Percentiles rank a stretch among this genome's conserved stretches.
These are phyloP conservation scores for Gossypium gossypioides DNA, from an alignment of 441 rosid species.

Conservation along the genomic window DNA sequence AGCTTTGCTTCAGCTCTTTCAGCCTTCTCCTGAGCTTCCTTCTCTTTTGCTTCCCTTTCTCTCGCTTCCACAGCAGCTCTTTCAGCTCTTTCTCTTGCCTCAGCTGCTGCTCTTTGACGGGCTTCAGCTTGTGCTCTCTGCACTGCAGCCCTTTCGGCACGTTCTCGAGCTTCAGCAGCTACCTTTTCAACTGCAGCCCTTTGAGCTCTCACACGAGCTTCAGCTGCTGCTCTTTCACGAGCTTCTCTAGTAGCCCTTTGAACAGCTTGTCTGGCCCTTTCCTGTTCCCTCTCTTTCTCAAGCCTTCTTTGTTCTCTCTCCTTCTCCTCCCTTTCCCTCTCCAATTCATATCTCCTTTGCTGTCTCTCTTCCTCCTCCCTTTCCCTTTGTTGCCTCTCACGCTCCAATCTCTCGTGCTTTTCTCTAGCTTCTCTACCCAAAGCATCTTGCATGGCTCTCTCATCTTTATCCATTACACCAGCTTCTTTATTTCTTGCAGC, in stretches of 20 bases:
- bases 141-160: slow-evolving; percentile 85
- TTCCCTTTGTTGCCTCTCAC: slow-evolving; percentile 30
- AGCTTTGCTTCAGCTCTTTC: slow-evolving; percentile 41
- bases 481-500: slow-evolving; percentile 61
- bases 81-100: slow-evolving; percentile 61
- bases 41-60: slow-evolving; percentile 71
- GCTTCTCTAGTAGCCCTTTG: slow-evolving; percentile 96
- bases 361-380: slow-evolving; percentile 53
- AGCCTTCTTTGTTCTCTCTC: slow-evolving; percentile 56
- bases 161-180: slow-evolving; percentile 63
- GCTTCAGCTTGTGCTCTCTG: slow-evolving; percentile 93
- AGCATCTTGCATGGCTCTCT: slow-evolving; percentile 32
- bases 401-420: slow-evolving; percentile 51
- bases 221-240: slow-evolving; percentile 84
- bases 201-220: slow-evolving; percentile 70
- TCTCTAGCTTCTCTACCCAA: slow-evolving; percentile 56
- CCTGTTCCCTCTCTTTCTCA: slow-evolving; percentile 46
- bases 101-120: slow-evolving; percentile 64
- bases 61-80: slow-evolving; percentile 78
- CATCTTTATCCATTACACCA: slow-evolving; percentile 39
- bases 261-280: slow-evolving; percentile 69
- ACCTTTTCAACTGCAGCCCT: slow-evolving; percentile 75
- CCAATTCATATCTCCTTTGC: slow-evolving; percentile 26
- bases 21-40: slow-evolving; percentile 41
- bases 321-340: slow-evolving; percentile 50